phyloP scores from a whole-genome alignment of 2,329 filamentous ascomycete species.

The Talaromyces albobiverticillius region DNA sequence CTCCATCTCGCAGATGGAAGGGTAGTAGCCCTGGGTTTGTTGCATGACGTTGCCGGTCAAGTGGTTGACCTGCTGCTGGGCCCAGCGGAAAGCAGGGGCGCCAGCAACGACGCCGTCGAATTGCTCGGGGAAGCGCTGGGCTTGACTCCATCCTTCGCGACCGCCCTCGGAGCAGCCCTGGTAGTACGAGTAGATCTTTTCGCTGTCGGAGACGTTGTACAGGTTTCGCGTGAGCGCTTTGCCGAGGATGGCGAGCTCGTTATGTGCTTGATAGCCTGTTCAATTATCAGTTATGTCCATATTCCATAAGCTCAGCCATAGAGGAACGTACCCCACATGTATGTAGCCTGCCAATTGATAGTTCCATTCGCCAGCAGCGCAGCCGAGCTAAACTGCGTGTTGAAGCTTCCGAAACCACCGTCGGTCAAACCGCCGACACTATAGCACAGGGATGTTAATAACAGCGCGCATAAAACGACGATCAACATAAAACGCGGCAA shows the following conservation, averaged over 20 bases:
- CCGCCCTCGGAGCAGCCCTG: constrained; percentile 47
- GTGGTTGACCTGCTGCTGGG: constrained; percentile 41
- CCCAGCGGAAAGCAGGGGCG: constrained; percentile 44
- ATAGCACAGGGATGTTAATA: too few relatives aligned
- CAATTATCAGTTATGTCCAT: too few relatives aligned
- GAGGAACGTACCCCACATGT: constrained; percentile 43
- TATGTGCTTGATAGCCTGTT: constrained; percentile 44
- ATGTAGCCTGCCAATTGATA: constrained; percentile 49
- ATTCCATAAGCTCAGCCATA: too few relatives aligned
- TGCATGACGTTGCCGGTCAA: constrained; percentile 36
- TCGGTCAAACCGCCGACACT: constrained; percentile 42
- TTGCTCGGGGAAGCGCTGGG: constrained; percentile 33
- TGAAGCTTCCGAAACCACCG: constrained; percentile 51
- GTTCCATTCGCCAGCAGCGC: constrained; percentile 41
- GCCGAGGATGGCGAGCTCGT: constrained; percentile 47
- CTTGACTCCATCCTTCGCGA: constrained; percentile 45
- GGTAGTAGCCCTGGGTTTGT: constrained; percentile 37
- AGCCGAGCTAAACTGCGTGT: constrained; percentile 35
- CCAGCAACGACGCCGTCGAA: constrained; percentile 44
- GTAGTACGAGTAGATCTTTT: constrained; percentile 20
- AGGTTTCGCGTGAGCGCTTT: constrained; percentile 42
- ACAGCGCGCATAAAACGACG: too few relatives aligned
- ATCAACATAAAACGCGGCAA: too few relatives aligned
- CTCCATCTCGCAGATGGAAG: constrained; percentile 44
- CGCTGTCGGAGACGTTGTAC: constrained; percentile 26